Conservation (phyloP, 148 eudicot species). For the Spergularia bocconei region DNA sequence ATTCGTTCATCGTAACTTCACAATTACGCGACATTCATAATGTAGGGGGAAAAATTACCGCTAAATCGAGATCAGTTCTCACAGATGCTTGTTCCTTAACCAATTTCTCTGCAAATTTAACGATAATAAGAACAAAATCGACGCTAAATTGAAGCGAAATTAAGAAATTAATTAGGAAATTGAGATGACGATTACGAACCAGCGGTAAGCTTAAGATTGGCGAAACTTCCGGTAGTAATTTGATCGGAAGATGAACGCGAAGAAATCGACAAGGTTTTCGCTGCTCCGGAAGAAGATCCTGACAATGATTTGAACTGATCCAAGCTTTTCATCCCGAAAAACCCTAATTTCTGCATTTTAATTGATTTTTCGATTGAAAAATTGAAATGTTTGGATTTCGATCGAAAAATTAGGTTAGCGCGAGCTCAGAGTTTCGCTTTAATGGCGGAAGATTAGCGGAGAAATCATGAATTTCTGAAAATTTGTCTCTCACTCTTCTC, state of each 20-base stretch:
- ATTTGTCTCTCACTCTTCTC: neutral
- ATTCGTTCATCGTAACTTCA: conserved; percentile 2
- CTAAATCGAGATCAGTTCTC: conserved; percentile 74
- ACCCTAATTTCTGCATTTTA: conserved; percentile 64
- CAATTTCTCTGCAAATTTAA: conserved; percentile 64
- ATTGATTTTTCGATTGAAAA: neutral
- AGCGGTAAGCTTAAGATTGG: conserved; percentile 87
- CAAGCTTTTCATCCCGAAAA: conserved; percentile 60
- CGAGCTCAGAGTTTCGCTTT: neutral
- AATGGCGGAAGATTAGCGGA: neutral
- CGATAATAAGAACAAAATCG: conserved; percentile 9
- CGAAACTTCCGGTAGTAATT: conserved; percentile 63
- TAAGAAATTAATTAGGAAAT: conserved; percentile 8
- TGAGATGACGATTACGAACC: conserved; percentile 36
- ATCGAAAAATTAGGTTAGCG: conserved; percentile 6
- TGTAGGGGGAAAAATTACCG: conserved; percentile 45
- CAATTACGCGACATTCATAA: neutral
- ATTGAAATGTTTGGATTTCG: neutral
- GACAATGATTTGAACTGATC: conserved; percentile 59
- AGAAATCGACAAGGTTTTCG: conserved; percentile 45
- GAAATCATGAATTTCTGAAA: conserved; percentile 7
- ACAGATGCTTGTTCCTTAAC: conserved; percentile 93
- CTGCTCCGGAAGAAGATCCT: conserved; percentile 46
- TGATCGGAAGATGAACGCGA: conserved; percentile 55
- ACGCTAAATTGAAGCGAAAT: neutral